Base-by-base conservation (phyloP, 495 filamentous ascomycete species). In the Bombardia bombarda region DNA sequence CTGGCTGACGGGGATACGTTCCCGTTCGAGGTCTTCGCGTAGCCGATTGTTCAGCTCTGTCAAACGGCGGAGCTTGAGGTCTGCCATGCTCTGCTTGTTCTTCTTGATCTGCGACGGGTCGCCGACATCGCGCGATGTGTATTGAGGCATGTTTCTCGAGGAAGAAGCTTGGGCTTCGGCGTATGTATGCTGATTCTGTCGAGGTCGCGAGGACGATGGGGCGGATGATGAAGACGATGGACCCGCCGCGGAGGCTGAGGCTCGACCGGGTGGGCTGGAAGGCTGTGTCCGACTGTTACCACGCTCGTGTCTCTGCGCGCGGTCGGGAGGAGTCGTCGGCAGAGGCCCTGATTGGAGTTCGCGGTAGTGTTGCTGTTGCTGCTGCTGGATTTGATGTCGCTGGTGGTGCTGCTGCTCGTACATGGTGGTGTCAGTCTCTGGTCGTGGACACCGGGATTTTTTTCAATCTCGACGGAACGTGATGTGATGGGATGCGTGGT, bases 51-150 rank as follows among this genome's bases (percentile, higher is more conserved):
- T 98, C 61, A 98, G 78, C 69, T 98, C 92, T 37, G 87, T 96
- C 65, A 98, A 73, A 33, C 93, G 85, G 50, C 92, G 84, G 52
- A 96, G 79, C 72, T 97, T 98, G 43, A 97, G 78, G 67, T 97
- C 92, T 38, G 92, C 93, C 80, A 97, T 95, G 65, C 87, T 93
- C 67, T 98, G 93, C 75, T 95, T 96, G 78, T 93, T 96, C 72
- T 89, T 93, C 76, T 84, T 92, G 58, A 90, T 83, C 53, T 77
- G 73, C 56, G 71, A 73, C 54, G 73, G 75, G 60, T 80, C 75
- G 66, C 72, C 69, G 46, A 70, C 67, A 50, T 77, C 74, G 51
- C 74, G 72, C 30, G 74, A 74, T 25, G 68, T 70, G 56, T 73
- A 78, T 40, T 66, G 60, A 61, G 72, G 74, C 75, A 77, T 76